Base-by-base conservation (phyloP, 2,329 filamentous ascomycete genomes). In the Pseudogymnoascus sp. region DNA sequence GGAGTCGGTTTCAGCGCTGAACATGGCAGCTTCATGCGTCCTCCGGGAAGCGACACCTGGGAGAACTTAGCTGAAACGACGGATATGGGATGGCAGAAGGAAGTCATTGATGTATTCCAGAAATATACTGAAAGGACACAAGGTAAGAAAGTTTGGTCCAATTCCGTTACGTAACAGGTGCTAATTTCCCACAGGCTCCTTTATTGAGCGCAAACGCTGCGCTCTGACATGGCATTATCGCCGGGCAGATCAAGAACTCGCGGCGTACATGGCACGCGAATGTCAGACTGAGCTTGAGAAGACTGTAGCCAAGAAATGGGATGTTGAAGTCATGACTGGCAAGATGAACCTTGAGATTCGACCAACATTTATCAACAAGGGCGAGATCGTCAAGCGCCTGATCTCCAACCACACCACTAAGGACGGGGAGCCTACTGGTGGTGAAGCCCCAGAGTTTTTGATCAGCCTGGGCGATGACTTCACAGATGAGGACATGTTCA, bases 181-280 rank as follows among this genome's bases (percentile, higher is more conserved):
- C 69, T 73, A 67, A 73, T 66, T 42, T 2, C 12, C 29, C 1
- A 11, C 36, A 90, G 89, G 92, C 5, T 93, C 92, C 0, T 96
- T 96, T 73, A 92, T 97, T 66, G 95, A 99, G 76, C 86, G 89
- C 65, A 99, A 99, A 77, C 89, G 92, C 67, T 95, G 96, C 67
- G 93, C 95, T 4, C 78, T 97, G 60, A 97, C 95, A 2, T 97
- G 95, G 95, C 95, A 99, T 74, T 99, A 97, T 76, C 90, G 95
- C 42, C 86, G 91, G 29, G 91, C 91, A 1, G 91, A 97, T 71
- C 91, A 91, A 0, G 90, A 96, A 69, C 90, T 90, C 67, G 93
- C 91, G 16, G 77, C 85, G 0, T 89, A 90, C 76, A 89, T 93
- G 78, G 87, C 93, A 4, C 83, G 82, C 23, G 88, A 93, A 73